A percentile compares a stretch with the other conserved stretches of the same genome.
Evolutionary conservation across 1,284 basidiomycete genomes (phyloP).

Genomic region (Microbotryum intermedium): DNA sequence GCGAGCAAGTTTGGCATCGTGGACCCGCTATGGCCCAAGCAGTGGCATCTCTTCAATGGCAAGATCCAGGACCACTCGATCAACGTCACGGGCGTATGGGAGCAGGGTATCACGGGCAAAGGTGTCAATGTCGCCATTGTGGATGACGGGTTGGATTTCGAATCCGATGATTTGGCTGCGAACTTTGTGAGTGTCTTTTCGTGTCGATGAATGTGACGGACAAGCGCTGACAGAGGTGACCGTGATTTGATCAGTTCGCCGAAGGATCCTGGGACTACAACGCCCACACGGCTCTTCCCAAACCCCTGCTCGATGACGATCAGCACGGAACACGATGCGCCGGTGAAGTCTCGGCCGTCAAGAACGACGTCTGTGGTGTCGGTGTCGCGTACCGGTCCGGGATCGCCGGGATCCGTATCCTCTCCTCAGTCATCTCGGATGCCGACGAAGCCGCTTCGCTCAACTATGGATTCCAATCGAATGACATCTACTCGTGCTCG

Average conservation of each 20-base stretch:
- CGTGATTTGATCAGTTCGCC: conserved; percentile 53
- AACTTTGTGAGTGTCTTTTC: conserved; percentile 68
- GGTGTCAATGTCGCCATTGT: conserved; percentile 83
- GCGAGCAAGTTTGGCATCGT: conserved; percentile 51
- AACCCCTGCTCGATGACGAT: conserved; percentile 80
- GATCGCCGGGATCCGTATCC: conserved; percentile 87
- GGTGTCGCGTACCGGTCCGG: conserved; percentile 88
- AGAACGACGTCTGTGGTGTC: conserved; percentile 89
- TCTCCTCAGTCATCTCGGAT: conserved; percentile 93
- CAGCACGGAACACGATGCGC: conserved; percentile 97
- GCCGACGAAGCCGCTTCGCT: conserved; percentile 95
- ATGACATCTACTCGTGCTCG: conserved; percentile 88
- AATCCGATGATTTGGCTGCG: conserved; percentile 71
- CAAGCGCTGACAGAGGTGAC: not conserved
- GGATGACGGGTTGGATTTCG: conserved; percentile 92
- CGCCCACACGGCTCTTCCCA: conserved; percentile 78
- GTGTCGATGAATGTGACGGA: not conserved
- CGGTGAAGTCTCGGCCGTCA: conserved; percentile 94
- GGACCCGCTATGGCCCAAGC: conserved; percentile 79
- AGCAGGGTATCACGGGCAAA: conserved; percentile 73
- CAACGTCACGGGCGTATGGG: conserved; percentile 76
- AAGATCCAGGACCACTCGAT: conserved; percentile 66
- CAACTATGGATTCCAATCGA: conserved; percentile 86
- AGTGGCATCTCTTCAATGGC: conserved; percentile 89
- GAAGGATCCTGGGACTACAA: conserved; percentile 95